Evolutionary conservation across 2,329 filamentous ascomycete genomes (phyloP), one percentile per base, ranked within the genome.

Genomic region (Arachnomyces sp.): DNA sequence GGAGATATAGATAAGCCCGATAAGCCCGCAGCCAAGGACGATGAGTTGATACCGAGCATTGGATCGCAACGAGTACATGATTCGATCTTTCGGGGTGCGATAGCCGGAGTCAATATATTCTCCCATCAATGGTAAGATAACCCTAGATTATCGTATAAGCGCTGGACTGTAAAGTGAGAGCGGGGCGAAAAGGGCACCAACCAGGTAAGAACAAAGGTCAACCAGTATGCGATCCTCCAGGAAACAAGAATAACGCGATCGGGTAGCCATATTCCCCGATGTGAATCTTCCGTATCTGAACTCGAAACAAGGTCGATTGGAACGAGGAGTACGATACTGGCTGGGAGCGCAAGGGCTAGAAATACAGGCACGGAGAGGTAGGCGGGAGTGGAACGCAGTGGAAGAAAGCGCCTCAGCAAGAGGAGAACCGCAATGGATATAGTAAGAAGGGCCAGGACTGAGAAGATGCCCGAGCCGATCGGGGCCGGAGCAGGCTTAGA

Each of bases 201-300:
- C 92, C 92, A 98, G 41, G 90, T 96, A 56, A 98, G 67, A 37
- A 81, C 79, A 65, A 98, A 98, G 0, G 90, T 96, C 40, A 98
- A 72, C 92, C 92, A 98, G 66, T 98, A 98, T 14, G 84, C 82
- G 49, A 98, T 90, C 57, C 90, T 78, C 92, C 92, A 98, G 43
- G 83, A 82, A 16, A 95, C 86, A 55, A 93, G 71, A 36, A 95
- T 71, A 18, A 89, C 75, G 36, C 80, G 70, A 49, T 83, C 73
- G 4, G 85, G 83, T 28, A 98, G 74, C 86, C 89, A 95, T 56
- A 98, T 84, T 28, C 89, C 92, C 51, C 82, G 77, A 12, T 77
- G 74, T 12, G 76, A 79, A 61, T 84, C 82, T 44, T 84, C 80
- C 37, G 80, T 79, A 35, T 79, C 75, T 15, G 85, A 82, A 57